Evolutionary conservation across 768 basidiomycete species (phyloP).

Genomic region (Asterophora parasitica): DNA sequence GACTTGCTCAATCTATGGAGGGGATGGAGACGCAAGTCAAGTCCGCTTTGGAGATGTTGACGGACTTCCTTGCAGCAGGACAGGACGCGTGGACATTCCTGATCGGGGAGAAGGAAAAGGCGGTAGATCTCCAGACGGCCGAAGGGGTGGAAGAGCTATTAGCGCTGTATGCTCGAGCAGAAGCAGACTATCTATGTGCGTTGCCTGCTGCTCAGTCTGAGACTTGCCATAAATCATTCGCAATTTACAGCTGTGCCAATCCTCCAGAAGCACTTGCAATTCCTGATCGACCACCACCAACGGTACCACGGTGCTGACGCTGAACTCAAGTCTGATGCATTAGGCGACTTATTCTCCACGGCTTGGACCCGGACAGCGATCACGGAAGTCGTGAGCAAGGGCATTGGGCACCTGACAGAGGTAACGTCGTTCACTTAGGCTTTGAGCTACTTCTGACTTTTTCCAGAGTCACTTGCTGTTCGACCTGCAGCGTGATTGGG

Average conservation of each 20-base stretch:
- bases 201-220: slow-evolving; percentile 12
- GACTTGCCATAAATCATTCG: neutral
- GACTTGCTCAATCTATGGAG: slow-evolving; percentile 48
- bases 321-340: slow-evolving; percentile 39
- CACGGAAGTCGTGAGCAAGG: slow-evolving; percentile 48
- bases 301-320: slow-evolving; percentile 37
- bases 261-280: slow-evolving; percentile 62
- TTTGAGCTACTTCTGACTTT: slow-evolving; percentile 1
- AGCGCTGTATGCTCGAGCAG: slow-evolving; percentile 59
- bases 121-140: slow-evolving; percentile 45
- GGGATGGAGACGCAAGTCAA: slow-evolving; percentile 56
- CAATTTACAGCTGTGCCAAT: slow-evolving; percentile 61
- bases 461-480: slow-evolving; percentile 66
- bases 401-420: slow-evolving; percentile 57
- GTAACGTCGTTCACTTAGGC: slow-evolving; percentile 27
- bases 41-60: slow-evolving; percentile 62
- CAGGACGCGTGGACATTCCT: slow-evolving; percentile 76
- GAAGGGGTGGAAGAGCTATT: slow-evolving; percentile 53
- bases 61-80: slow-evolving; percentile 56
- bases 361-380: slow-evolving; percentile 59
- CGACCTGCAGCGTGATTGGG: slow-evolving; percentile 73
- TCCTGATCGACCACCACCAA: slow-evolving; percentile 43
- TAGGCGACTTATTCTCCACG: slow-evolving; percentile 56
- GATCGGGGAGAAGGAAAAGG: slow-evolving; percentile 48
- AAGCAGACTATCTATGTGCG: slow-evolving; percentile 78